phyloP scores from a whole-genome alignment of 2,329 filamentous ascomycete species.

The Apiospora kogelbergensis region DNA sequence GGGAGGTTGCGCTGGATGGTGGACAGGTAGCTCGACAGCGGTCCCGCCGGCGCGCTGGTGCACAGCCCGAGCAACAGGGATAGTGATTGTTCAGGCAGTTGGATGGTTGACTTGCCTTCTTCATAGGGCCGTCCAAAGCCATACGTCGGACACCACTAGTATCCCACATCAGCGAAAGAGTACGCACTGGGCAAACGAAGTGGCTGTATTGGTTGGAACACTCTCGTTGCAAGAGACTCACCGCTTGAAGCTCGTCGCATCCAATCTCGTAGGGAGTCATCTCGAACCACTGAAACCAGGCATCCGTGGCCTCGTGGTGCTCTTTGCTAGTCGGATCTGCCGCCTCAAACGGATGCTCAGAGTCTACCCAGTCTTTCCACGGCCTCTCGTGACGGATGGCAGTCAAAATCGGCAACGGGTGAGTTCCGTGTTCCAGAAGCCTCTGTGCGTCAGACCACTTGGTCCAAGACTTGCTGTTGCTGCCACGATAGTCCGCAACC shows the following conservation, averaged over 20 bases:
- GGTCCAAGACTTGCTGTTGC: neutral
- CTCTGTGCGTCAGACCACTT: neutral
- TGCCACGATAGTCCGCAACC: neutral
- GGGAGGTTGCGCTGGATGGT: neutral
- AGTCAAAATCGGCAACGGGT: neutral
- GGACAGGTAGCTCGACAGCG: neutral
- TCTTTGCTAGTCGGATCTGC: neutral
- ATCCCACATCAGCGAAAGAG: neutral
- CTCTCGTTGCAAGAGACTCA: neutral
- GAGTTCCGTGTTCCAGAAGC: neutral
- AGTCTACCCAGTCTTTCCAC: neutral
- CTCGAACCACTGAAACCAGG: neutral
- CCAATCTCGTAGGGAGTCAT: neutral
- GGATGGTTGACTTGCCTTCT: neutral
- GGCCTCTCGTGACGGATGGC: neutral
- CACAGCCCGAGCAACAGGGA: neutral
- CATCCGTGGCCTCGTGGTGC: neutral
- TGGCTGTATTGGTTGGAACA: neutral
- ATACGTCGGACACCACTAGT: neutral
- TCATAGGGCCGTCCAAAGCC: neutral
- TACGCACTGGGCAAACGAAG: neutral
- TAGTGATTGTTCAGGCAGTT: neutral
- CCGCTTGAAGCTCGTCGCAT: neutral
- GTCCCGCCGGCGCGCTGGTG: constrained; percentile 3
- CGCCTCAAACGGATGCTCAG: neutral